Base-by-base conservation (phyloP, 2,329 filamentous ascomycete genomes). In the Saccharata proteae region DNA sequence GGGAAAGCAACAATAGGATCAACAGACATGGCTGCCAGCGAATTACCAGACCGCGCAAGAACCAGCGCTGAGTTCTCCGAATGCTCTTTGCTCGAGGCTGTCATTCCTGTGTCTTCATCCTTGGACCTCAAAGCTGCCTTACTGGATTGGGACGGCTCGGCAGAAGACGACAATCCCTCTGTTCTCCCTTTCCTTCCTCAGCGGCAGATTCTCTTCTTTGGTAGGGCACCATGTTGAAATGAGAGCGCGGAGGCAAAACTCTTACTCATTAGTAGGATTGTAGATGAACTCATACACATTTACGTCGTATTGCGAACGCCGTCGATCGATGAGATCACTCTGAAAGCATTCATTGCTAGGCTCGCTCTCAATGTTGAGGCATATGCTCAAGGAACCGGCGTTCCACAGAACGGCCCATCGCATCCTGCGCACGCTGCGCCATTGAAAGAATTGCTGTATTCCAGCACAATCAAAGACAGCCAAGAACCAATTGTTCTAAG, bases 271-370 rank as follows among this genome's bases (percentile, higher is more conserved):
- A 44, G 43, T 57, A 67, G 59, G 61, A 47, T 30, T 49, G 36
- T 58, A 85, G 80, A 86, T 68, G 80, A 86, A 61, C 73, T 72
- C 16, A 66, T 80, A 35, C 62, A 76, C 40, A 65, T 84, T 12
- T 74, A 80, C 46, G 59, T 85, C 39, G 63, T 82, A 8, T 65
- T 86, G 35, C 70, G 71, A 44, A 75, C 75, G 6, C 74, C 75
- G 4, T 64, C 68, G 45, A 60, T 69, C 34, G 67, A 73, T 34
- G 67, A 78, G 37, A 51, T 61, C 18, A 58, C 61, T 0, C 56
- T 84, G 13, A 64, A 68, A 34, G 63, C 68, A 20, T 73, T 74
- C 34, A 59, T 84, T 20, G 61, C 63, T 29, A 65, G 77, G 35
- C 57, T 85, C n/a, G 62, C 68, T 15, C 65, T 85, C 36, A 71